A percentile compares a stretch with the other conserved stretches of the same genome.
Conservation (phyloP, 495 filamentous ascomycete genomes). For the Cairneyella variabilis region DNA sequence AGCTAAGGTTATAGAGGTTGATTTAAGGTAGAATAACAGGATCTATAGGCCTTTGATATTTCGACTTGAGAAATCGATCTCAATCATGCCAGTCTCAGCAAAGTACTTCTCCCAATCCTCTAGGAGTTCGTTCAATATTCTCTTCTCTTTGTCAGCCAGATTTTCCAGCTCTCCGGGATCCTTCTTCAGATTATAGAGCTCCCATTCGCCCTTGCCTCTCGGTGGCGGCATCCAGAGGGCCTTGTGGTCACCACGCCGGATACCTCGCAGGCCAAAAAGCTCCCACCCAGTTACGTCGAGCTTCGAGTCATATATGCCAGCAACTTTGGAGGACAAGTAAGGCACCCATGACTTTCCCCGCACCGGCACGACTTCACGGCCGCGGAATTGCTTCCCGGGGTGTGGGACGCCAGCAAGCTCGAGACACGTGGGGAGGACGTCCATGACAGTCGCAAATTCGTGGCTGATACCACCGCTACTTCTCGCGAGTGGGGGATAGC, state of each 20-base stretch:
- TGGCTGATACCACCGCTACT: conserved; percentile 43
- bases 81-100: conserved; percentile 58
- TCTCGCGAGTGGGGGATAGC: conserved; percentile 21
- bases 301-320: neutral
- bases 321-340: neutral
- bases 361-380: conserved; percentile 52
- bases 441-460: conserved; percentile 61
- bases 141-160: conserved; percentile 23
- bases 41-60: too few species aligned
- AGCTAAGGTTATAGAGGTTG: too few species aligned
- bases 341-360: conserved; percentile 38
- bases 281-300: conserved; percentile 33
- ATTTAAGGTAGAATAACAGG: too few species aligned
- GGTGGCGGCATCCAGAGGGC: conserved; percentile 33
- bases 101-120: conserved; percentile 43
- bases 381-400: conserved; percentile 51
- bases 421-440: conserved; percentile 56
- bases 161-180: conserved; percentile 40
- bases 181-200: conserved; percentile 35
- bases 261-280: conserved; percentile 33
- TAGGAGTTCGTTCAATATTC: conserved; percentile 32
- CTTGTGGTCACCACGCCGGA: conserved; percentile 40
- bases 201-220: conserved; percentile 27
- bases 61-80: too few species aligned
- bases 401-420: conserved; percentile 58